phyloP scores from a whole-genome alignment of 2,329 filamentous ascomycete species.

The Zopfia rhizophila region DNA sequence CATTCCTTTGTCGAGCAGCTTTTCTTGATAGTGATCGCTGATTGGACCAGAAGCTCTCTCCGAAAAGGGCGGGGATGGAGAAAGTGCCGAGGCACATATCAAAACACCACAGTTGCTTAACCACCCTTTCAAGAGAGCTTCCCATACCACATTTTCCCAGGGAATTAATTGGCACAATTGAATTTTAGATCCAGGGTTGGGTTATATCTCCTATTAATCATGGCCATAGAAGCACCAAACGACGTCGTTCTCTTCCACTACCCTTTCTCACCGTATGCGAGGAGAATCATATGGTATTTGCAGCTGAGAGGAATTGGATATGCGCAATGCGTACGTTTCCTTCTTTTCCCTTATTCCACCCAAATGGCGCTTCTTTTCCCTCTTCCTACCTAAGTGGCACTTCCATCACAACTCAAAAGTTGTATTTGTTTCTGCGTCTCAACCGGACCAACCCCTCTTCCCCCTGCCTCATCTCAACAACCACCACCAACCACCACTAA shows the following conservation, averaged over 20 bases:
- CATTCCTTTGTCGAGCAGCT: too few relatives aligned
- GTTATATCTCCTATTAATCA: too few relatives aligned
- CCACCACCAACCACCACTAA: too few relatives aligned
- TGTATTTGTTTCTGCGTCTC: too few relatives aligned
- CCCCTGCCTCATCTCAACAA: not conserved
- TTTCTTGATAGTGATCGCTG: too few relatives aligned
- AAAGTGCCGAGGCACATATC: conserved; percentile 8
- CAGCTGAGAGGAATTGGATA: conserved; percentile 71
- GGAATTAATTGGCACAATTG: too few relatives aligned
- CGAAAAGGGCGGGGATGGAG: conserved; percentile 3
- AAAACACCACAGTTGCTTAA: conserved; percentile 8
- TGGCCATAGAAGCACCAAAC: conserved; percentile 43
- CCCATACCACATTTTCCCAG: too few relatives aligned
- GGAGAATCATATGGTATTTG: conserved; percentile 72
- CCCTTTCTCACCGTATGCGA: conserved; percentile 71
- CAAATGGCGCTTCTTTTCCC: not conserved
- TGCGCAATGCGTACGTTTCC: conserved; percentile 68
- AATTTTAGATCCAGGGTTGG: too few relatives aligned
- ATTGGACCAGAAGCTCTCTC: too few relatives aligned
- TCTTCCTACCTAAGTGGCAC: not conserved
- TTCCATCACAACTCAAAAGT: not conserved
- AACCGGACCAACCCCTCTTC: not conserved
- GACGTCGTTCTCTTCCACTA: conserved; percentile 73
- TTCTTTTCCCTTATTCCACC: conserved; percentile 1
- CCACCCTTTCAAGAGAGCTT: too few relatives aligned